Evolutionary conservation across 2,329 filamentous ascomycete species (phyloP).

Genomic region (Monosporascus ibericus): DNA sequence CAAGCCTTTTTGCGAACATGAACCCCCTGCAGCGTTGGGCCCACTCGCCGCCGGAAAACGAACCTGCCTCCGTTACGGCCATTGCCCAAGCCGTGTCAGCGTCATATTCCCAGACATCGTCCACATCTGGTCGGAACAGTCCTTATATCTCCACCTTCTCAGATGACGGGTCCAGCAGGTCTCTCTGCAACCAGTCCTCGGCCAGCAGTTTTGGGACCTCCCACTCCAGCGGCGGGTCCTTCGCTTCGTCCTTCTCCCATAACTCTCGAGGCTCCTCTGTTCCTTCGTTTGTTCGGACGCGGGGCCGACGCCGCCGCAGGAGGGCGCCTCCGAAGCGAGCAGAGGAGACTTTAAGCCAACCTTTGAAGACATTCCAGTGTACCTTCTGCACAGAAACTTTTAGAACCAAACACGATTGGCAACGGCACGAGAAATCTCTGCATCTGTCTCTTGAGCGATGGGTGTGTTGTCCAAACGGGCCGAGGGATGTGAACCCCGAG

Average conservation of each 20-base stretch:
- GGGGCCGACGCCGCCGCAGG: constrained; percentile 45
- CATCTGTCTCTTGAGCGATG: constrained; percentile 59
- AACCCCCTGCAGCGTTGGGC: constrained; percentile 54
- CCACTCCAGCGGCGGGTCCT: constrained; percentile 52
- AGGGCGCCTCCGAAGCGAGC: constrained; percentile 32
- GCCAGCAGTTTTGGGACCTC: constrained; percentile 56
- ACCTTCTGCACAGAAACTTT: constrained; percentile 66
- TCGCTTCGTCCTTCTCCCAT: constrained; percentile 53
- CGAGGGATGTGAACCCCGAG: constrained; percentile 49
- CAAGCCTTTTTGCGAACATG: constrained; percentile 44
- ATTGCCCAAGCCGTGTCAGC: constrained; percentile 53
- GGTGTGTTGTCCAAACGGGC: constrained; percentile 57
- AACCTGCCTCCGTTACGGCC: constrained; percentile 52
- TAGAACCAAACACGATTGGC: constrained; percentile 64
- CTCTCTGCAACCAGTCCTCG: constrained; percentile 53
- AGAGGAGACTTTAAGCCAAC: constrained; percentile 34
- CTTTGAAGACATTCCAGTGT: constrained; percentile 56
- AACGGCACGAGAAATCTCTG: constrained; percentile 63
- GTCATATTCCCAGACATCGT: constrained; percentile 33
- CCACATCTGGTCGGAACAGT: constrained; percentile 50
- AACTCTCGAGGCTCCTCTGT: constrained; percentile 50
- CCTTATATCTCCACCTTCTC: constrained; percentile 52
- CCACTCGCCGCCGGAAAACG: constrained; percentile 53
- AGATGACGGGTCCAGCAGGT: constrained; percentile 55
- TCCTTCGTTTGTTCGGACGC: constrained; percentile 35